These are phyloP conservation scores for Colletotrichum cereale DNA, from an alignment of 2,329 filamentous ascomycete genomes.

Conservation along the genomic window DNA sequence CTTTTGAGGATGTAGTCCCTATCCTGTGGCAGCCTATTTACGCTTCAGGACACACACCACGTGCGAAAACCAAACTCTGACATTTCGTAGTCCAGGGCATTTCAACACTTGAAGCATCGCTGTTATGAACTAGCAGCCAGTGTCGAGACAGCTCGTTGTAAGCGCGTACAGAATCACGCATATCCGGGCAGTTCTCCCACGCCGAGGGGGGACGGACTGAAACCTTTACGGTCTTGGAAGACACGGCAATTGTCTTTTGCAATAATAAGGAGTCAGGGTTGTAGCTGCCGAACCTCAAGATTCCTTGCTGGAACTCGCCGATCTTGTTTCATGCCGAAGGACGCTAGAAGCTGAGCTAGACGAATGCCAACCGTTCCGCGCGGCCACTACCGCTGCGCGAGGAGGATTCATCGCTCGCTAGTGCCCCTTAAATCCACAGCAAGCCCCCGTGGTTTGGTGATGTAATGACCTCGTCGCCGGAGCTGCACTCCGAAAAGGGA, in stretches of 20 bases:
- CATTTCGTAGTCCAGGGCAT: no score
- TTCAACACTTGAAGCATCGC: not conserved
- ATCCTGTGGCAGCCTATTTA: no score
- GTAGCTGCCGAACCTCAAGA: not conserved
- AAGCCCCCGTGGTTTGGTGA: not conserved
- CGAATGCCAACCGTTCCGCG: no score
- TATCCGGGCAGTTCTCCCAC: not conserved
- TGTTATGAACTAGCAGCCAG: not conserved
- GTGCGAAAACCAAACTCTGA: not conserved
- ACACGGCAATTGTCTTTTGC: not conserved
- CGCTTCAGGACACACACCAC: no score
- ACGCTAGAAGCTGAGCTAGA: no score
- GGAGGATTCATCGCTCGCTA: not conserved
- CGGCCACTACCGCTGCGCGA: no score
- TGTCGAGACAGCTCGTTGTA: no score
- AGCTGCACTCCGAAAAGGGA: slow-evolving; percentile 47
- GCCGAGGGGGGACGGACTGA: not conserved
- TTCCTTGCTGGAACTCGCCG: not conserved
- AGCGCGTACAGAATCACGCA: not conserved
- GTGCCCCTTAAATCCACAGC: not conserved
- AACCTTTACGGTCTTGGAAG: not conserved
- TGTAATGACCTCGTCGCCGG: not conserved
- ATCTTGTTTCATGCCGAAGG: not conserved
- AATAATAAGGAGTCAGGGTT: not conserved
- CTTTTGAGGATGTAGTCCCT: no score